Base-by-base conservation (phyloP, 345 rosid genomes). In the Clausena lansium region DNA sequence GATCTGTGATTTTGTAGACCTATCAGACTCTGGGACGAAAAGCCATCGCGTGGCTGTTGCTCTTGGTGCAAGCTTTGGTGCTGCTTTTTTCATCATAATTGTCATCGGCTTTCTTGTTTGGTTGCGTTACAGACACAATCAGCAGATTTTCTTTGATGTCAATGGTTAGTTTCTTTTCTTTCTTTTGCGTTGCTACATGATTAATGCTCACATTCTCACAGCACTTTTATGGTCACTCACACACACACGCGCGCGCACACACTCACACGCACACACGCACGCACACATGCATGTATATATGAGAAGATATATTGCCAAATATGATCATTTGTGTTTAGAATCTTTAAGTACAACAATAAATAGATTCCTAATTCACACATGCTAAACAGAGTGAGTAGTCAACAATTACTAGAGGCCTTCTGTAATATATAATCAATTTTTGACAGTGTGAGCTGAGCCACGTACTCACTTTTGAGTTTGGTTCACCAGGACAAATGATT, bases 71-170 rank as follows among this genome's bases (percentile, higher is more conserved):
- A 96, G 98, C 88, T 94, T 92, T 78, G 86, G 94, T 39, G 94
- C 97, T 68, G 97, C 93, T 25, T 93, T 94, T 79, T 82, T 82
- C 50, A 62, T 87, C 71, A 82, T 94, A 36, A 75, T 88, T 45
- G 68, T 87, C 19, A 82, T 91, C 0, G 94, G 89, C 35, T 79
- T 93, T 47, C 85, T 91, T 74, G 86, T 96, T 65, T 94, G 99
- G 98, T 93, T 92, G 98, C 89, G 98, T 80, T 93, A 91, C 64
- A 82, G 98, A 35, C 91, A 69, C 78, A 97, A 94, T 87, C 89
- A 94, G 83, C 98, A 94, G 82, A 92, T 97, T 70, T 97, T 97
- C 90, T 94, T 97, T 80, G 99, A 94, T 65, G 97, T 97, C 75
- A 93, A 97, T 84, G 99, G 99, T 97, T 76, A 78, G 91, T 82